These are phyloP conservation scores for Rhizopus delemar DNA, from an alignment of 371 early-diverging fungal species.

Conservation along the genomic window DNA sequence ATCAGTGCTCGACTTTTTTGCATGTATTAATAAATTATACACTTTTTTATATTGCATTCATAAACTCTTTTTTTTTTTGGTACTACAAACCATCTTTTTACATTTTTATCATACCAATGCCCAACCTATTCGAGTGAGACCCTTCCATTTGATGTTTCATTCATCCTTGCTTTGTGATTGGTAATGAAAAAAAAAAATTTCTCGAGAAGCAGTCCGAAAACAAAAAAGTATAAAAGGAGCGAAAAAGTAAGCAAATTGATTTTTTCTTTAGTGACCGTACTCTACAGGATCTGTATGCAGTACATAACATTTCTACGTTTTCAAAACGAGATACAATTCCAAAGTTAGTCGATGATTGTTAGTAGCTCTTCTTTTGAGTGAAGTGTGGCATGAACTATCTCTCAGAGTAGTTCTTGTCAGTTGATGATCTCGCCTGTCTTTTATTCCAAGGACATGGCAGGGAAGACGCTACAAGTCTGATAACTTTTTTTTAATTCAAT, in stretches of 20 bases:
- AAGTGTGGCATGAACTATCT: conserved; percentile 32
- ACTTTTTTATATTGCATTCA: too few species aligned
- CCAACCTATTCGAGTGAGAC: too few species aligned
- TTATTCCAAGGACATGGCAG: conserved; percentile 39
- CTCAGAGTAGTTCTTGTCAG: conserved; percentile 26
- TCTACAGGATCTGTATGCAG: conserved; percentile 57
- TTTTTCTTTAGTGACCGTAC: conserved; percentile 50
- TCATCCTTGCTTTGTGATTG: too few species aligned
- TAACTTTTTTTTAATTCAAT: conserved; percentile 26
- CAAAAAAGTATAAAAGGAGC: conserved; percentile 34
- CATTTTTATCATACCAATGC: too few species aligned
- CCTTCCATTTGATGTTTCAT: too few species aligned
- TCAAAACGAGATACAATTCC: conserved; percentile 44
- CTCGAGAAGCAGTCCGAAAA: not conserved
- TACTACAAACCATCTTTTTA: too few species aligned
- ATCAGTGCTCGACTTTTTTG: too few species aligned
- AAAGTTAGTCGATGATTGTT: conserved; percentile 45
- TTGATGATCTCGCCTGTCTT: conserved; percentile 46
- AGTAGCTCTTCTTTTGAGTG: conserved; percentile 47
- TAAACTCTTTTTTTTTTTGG: too few species aligned
- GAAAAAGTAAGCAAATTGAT: conserved; percentile 11
- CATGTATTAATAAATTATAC: too few species aligned
- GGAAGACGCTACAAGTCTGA: conserved; percentile 44
- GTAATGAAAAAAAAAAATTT: conserved; percentile 9
- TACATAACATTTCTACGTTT: conserved; percentile 51